Percentiles rank a stretch among this genome's conserved stretches.
phyloP scores from a whole-genome alignment of 2,329 filamentous ascomycete genomes.

The Albophoma yamanashiensis region DNA sequence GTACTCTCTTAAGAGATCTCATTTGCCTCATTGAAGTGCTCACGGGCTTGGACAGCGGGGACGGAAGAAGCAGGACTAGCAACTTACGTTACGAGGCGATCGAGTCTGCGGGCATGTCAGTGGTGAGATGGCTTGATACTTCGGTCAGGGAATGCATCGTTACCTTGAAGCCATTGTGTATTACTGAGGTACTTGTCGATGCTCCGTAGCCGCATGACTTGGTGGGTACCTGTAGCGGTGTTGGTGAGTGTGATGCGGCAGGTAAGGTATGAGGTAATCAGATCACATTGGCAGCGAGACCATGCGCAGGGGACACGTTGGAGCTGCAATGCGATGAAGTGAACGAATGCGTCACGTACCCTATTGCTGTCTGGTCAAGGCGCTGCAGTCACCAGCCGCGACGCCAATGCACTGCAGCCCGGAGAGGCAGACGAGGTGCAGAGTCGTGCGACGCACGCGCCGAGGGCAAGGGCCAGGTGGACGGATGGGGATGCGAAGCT shows the following conservation, averaged over 20 bases:
- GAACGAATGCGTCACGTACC: neutral
- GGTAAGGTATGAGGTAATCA: too few species aligned
- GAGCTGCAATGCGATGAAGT: neutral
- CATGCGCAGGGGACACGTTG: neutral
- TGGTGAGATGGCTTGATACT: neutral
- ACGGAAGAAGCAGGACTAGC: neutral
- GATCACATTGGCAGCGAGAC: too few species aligned
- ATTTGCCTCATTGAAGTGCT: neutral
- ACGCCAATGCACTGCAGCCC: constrained; percentile 8
- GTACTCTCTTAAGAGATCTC: neutral
- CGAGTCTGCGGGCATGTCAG: constrained; percentile 45
- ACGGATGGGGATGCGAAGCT: neutral
- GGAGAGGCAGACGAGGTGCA: neutral
- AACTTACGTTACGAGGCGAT: constrained; percentile 79
- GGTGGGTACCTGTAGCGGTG: neutral
- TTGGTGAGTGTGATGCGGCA: neutral
- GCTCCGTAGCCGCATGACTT: constrained; percentile 16
- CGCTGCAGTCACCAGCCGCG: constrained; percentile 7
- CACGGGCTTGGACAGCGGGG: neutral
- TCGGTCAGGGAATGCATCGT: constrained; percentile 7
- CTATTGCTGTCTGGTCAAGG: constrained; percentile 4
- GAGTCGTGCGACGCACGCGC: neutral
- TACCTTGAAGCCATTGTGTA: constrained; percentile 48
- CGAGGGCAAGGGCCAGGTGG: neutral
- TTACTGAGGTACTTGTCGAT: constrained; percentile 14